phyloP scores from a whole-genome alignment of 805 yeast species.

The Metschnikowia kofuensis region DNA sequence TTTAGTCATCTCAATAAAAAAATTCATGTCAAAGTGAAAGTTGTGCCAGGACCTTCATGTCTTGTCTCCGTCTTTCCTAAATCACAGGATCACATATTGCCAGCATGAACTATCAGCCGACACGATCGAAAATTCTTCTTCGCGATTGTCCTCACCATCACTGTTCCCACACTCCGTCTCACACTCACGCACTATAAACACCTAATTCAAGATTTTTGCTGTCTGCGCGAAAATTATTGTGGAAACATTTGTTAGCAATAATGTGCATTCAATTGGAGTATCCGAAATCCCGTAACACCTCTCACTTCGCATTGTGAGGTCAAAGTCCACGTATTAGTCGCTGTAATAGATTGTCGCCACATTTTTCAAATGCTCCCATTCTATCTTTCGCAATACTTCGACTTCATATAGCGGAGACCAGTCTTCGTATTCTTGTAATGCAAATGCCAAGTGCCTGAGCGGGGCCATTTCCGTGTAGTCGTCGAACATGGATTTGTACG shows the following conservation, averaged over 20 bases:
- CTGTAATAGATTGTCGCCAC: conserved; percentile 45
- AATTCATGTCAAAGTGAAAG: no score
- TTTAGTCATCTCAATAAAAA: no score
- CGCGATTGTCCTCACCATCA: no score
- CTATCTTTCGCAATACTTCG: conserved; percentile 25
- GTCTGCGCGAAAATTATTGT: conserved; percentile 48
- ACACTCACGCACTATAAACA: conserved; percentile 38
- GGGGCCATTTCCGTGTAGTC: conserved; percentile 43
- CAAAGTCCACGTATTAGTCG: conserved; percentile 54
- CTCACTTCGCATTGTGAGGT: conserved; percentile 32
- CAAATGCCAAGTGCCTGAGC: conserved; percentile 40
- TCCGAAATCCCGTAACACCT: conserved; percentile 26
- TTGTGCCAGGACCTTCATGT: no score
- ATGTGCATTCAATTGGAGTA: conserved; percentile 36
- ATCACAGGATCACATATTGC: no score
- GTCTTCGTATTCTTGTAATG: conserved; percentile 27
- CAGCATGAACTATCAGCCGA: no score
- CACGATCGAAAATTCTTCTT: no score
- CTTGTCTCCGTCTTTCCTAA: no score
- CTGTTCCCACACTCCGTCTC: no score
- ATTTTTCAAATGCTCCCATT: conserved; percentile 28
- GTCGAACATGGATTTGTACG: conserved; percentile 47
- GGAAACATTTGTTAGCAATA: conserved; percentile 48
- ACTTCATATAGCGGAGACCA: conserved; percentile 41
- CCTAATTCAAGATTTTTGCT: conserved; percentile 34